Conservation (phyloP, 78 protist genomes). For the Polysphondylium violaceum region DNA sequence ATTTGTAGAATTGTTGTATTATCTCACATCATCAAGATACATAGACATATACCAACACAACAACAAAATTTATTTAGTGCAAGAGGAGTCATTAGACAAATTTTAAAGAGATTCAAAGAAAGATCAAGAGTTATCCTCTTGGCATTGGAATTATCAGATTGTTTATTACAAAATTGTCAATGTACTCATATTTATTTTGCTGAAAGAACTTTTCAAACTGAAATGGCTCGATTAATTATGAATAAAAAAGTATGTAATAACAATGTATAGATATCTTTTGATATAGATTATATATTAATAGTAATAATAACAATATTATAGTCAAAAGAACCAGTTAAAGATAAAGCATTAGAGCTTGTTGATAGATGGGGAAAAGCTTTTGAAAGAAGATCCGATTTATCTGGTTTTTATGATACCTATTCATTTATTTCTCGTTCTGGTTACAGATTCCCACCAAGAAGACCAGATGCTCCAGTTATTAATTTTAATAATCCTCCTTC, state of each 20-base stretch:
- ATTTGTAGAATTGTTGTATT: not conserved
- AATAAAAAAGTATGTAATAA: conserved; percentile 43
- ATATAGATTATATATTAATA: not conserved
- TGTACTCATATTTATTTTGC: conserved; percentile 74
- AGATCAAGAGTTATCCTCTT: conserved; percentile 72
- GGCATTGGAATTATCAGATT: conserved; percentile 71
- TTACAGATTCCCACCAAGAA: conserved; percentile 62
- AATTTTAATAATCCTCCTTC: conserved; percentile 41
- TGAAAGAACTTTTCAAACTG: conserved; percentile 62
- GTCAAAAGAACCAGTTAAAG: conserved; percentile 72
- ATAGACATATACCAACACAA: too few species aligned
- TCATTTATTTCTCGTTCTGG: conserved; percentile 53
- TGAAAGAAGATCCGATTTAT: conserved; percentile 36
- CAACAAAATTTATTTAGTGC: too few species aligned
- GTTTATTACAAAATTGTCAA: conserved; percentile 57
- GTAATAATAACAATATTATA: not conserved
- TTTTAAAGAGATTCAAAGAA: conserved; percentile 57
- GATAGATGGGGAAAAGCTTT: conserved; percentile 72
- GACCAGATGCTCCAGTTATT: conserved; percentile 57
- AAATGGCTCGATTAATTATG: conserved; percentile 49
- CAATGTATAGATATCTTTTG: not conserved
- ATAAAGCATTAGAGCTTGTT: conserved; percentile 62
- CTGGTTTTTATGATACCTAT: conserved; percentile 66
- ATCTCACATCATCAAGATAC: too few species aligned
- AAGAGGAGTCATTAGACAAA: conserved; percentile 59